Conservation (phyloP, 805 yeast species). For the Candida cerambycidarum region DNA sequence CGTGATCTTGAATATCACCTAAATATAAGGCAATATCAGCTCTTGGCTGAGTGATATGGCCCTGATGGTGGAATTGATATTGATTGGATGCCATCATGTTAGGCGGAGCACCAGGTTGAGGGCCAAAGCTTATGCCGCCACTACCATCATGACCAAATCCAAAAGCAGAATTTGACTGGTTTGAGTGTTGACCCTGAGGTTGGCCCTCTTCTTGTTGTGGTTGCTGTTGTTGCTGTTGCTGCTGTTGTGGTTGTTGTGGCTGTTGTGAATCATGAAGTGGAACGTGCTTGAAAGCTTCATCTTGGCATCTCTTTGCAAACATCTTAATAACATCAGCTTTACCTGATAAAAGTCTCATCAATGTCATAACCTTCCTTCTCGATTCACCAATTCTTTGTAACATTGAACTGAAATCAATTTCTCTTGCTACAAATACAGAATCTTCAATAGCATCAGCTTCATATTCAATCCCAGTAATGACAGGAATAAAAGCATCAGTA, state of each 20-base stretch:
- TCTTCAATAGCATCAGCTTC: slow-evolving; percentile 85
- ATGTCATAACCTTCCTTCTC: slow-evolving; percentile 86
- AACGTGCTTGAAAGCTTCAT: slow-evolving; percentile 41
- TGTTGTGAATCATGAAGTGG: slow-evolving; percentile 5
- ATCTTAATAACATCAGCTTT: slow-evolving; percentile 95
- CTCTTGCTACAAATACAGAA: slow-evolving; percentile 78
- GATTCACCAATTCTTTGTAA: slow-evolving; percentile 83
- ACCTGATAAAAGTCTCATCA: slow-evolving; percentile 85
- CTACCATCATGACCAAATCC: slow-evolving; percentile 17
- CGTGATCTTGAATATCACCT: slow-evolving; percentile 97
- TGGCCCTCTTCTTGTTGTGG: slow-evolving; percentile 1
- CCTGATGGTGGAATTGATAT: slow-evolving; percentile 18
- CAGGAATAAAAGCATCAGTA: slow-evolving; percentile 83
- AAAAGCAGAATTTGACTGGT: slow-evolving; percentile 9
- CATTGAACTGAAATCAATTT: slow-evolving; percentile 73
- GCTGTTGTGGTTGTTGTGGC: neutral
- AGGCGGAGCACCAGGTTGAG: slow-evolving; percentile 34
- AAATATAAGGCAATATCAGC: slow-evolving; percentile 88
- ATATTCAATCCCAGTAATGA: slow-evolving; percentile 70
- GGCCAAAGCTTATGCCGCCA: slow-evolving; percentile 36
- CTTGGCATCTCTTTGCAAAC: slow-evolving; percentile 95
- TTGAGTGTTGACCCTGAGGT: slow-evolving; percentile 4
- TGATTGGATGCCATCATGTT: slow-evolving; percentile 17
- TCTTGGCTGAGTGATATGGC: slow-evolving; percentile 56
- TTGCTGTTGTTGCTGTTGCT: neutral